Percentiles rank a stretch among this genome's conserved stretches.
These are phyloP conservation scores for Lasiodiplodia sp. DNA, from an alignment of 2,329 filamentous ascomycete genomes.

Conservation along the genomic window DNA sequence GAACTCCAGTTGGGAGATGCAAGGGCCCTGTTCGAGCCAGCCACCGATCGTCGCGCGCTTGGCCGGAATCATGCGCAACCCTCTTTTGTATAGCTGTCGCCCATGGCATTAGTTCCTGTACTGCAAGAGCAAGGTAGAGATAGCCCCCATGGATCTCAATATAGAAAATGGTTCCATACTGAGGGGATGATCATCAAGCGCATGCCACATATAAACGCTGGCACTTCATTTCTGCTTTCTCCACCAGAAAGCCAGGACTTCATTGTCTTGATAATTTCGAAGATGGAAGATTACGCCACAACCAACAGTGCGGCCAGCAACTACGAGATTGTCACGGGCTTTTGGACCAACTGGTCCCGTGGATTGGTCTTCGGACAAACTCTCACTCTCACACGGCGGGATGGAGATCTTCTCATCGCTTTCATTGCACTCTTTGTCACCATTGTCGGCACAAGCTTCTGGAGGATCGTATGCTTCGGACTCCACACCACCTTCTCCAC, in stretches of 20 bases:
- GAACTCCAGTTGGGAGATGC: not conserved
- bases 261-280: not conserved
- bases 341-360: constrained; percentile 45
- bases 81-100: not conserved
- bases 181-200: not conserved
- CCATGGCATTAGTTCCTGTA: not conserved
- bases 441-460: constrained; percentile 34
- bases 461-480: constrained; percentile 35
- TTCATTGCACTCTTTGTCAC: constrained; percentile 46
- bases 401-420: constrained; percentile 45
- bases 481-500: constrained; percentile 34
- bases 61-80: not conserved
- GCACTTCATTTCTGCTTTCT: not conserved
- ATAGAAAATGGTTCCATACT: not conserved
- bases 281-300: not conserved
- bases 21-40: not conserved
- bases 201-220: not conserved
- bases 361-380: constrained; percentile 43
- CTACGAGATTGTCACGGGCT: constrained; percentile 36
- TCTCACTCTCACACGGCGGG: constrained; percentile 39
- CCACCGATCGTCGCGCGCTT: not conserved
- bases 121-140: not conserved
- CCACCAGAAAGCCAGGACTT: not conserved
- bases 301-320: not conserved
- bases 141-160: not conserved